Evolutionary conservation across 2,329 filamentous ascomycete species (phyloP), one percentile per base, ranked within the genome.

Genomic region (Sporothrix phasma): DNA sequence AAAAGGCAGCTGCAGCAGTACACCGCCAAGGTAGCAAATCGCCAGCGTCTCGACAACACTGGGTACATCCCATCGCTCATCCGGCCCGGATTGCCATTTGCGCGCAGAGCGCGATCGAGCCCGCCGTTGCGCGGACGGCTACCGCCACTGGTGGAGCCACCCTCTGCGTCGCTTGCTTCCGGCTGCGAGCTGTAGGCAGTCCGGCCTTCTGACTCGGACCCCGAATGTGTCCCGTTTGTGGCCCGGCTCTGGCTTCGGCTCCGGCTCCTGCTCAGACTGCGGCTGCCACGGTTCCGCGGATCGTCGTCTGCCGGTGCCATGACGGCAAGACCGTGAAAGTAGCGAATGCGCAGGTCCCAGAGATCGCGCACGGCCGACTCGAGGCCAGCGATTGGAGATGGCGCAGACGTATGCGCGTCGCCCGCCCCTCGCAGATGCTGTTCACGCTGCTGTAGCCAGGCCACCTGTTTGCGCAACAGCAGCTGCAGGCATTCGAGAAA

Each of bases 401-500:
- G 56, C 7, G 56, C 56, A 19, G 39, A 10, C 15, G 37, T 41
- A 6, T 37, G 3, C 3, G 39, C 15, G n/a, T 15, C 22, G 10
- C 10, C n/a, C 2, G 19, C 58, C 2, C 45, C 43, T 11, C n/a
- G 39, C 22, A 37, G 86, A 56, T 94, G 81, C 0, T 83, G 82
- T 72, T 86, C 86, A 5, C 80, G 77, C 24, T 83, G 77, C 15
- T 96, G 78, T 34, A 97, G 78, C 80, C 88, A 92, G 71, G 84
- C 76, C 17, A 90, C 77, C 77, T 97, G 93, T 71, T 88, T 90
- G 73, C 92, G 86, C 31, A 99, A 77, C 56, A 97, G 82, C 37
- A 96, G 79, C 74, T 97, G 93, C 65, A 95, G 83, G 67, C 85
- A 88, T 72, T 96, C 88, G 41, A 97, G 79, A 73, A 90, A 97